Evolutionary conservation across 2,329 filamentous ascomycete species (phyloP), one percentile per base, ranked within the genome.

Genomic region (Venturia oleaginea): DNA sequence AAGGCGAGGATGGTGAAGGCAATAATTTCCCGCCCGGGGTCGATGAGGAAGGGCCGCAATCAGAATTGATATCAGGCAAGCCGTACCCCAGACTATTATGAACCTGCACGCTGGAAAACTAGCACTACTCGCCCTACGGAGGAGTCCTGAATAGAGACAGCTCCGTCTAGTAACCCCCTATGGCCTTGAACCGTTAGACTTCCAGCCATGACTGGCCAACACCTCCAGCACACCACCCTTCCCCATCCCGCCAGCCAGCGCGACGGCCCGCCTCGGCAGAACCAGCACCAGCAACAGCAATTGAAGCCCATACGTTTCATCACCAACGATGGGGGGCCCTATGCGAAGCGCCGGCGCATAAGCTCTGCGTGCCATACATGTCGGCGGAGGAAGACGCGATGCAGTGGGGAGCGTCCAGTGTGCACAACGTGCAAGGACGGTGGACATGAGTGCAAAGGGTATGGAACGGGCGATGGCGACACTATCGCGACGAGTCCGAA

Each of bases 381-480:
- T 67, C 73, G 79, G 10, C 76, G 76, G 68, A 77, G 79, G 66
- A 81, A 81, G 73, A 81, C 79, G 66, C 77, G 78, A 55, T 81
- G 79, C 67, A 78, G 76, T 19, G 77, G 78, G 70, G 70, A 73
- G 69, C 70, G 71, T 60, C 73, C 74, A 10, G 60, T 51, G 27
- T 76, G 74, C 68, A 68, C 71, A 19, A 75, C 71, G 17, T 75
- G 74, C 67, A 71, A 68, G 62, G 71, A 75, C 64, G 74, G 73
- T 68, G 73, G 69, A 62, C 68, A 72, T 15, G 70, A 73, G 38
- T 75, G 66, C 69, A 65, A 69, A 59, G 30, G 62, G 43, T 66
- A 57, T 55, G 62, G 64, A 32, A 24, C 40, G 17, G 55, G 32
- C 17, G 48, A 17, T 43, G 11, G 61, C 73, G 73, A 73, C 61